phyloP scores from a whole-genome alignment of 306 rosid genomes.

The Senna siamea region DNA sequence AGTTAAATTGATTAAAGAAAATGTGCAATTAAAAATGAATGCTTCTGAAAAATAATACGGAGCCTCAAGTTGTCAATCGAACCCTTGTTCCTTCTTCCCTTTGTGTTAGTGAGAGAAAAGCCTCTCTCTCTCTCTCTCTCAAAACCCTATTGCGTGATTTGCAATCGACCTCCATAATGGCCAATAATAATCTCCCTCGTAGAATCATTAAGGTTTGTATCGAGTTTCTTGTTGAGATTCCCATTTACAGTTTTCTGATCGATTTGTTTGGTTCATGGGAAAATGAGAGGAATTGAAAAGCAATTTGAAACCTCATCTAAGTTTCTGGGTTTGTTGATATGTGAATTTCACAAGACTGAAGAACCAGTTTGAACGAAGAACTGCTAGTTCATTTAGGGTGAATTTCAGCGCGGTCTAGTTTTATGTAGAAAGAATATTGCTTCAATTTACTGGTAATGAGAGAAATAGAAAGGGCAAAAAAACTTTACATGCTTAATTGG shows the following conservation, averaged over 20 bases:
- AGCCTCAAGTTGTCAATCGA: slow-evolving; percentile 18
- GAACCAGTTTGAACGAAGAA: not conserved
- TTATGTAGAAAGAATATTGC: not conserved
- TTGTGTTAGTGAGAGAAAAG: slow-evolving; percentile 23
- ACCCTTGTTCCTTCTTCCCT: not conserved
- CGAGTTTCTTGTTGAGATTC: slow-evolving; percentile 42
- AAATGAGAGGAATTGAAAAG: slow-evolving; percentile 7
- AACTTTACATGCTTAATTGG: not conserved
- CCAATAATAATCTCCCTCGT: slow-evolving; percentile 92
- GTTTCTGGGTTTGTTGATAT: not conserved
- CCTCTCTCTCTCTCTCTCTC: slow-evolving; percentile 34
- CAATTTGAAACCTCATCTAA: not conserved
- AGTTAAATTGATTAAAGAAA: no score
- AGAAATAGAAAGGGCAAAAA: not conserved
- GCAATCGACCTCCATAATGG: slow-evolving; percentile 70
- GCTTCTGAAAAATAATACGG: not conserved
- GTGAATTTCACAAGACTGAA: not conserved
- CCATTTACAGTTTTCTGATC: slow-evolving; percentile 45
- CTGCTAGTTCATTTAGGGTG: not conserved
- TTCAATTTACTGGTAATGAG: not conserved
- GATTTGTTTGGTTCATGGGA: slow-evolving; percentile 20
- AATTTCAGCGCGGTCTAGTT: slow-evolving; percentile 3
- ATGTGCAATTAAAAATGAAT: no score
- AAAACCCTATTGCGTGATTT: slow-evolving; percentile 64
- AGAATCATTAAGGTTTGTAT: slow-evolving; percentile 70